A percentile compares a stretch with the other conserved stretches of the same genome.
These are phyloP conservation scores for Bolboschoenus planiculmis DNA, from an alignment of 176 grass and related monocot species.

Conservation along the genomic window DNA sequence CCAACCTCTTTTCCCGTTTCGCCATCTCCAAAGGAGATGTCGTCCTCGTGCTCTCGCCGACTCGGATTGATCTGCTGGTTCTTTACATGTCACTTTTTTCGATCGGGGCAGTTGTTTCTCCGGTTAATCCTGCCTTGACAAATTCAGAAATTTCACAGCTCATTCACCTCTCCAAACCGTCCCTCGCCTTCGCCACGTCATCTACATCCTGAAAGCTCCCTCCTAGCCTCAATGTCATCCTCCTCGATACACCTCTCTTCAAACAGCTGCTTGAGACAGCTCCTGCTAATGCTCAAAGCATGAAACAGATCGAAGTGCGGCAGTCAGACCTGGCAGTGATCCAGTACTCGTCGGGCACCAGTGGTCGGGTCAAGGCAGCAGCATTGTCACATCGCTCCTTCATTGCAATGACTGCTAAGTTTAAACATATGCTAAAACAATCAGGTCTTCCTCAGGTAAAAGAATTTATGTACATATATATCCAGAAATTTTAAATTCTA, in stretches of 20 bases:
- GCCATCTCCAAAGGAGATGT: constrained; percentile 35
- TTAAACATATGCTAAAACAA: background rate
- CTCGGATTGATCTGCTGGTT: constrained; percentile 29
- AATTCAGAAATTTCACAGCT: constrained; percentile 23
- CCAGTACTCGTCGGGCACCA: constrained; percentile 38
- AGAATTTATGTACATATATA: background rate
- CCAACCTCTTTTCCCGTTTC: constrained; percentile 1
- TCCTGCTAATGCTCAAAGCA: background rate
- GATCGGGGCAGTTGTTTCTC: constrained; percentile 39
- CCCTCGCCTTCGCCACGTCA: constrained; percentile 29
- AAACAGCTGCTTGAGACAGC: background rate
- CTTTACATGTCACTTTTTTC: constrained; percentile 49
- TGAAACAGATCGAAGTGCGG: background rate
- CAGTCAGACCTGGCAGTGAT: constrained; percentile 29
- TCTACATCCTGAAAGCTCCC: constrained; percentile 9
- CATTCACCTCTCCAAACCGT: constrained; percentile 33
- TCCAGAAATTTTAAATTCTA: background rate
- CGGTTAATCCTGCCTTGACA: constrained; percentile 38
- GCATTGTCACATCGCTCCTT: constrained; percentile 25
- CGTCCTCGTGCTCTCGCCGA: constrained; percentile 33
- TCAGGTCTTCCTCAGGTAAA: constrained; percentile 4
- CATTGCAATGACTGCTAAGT: constrained; percentile 8
- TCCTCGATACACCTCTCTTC: constrained; percentile 12
- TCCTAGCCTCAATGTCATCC: background rate
- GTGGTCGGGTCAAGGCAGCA: constrained; percentile 29